A percentile compares a stretch with the other conserved stretches of the same genome.
phyloP scores from a whole-genome alignment of 1,139 yeast genomes.

The Schwanniomyces etchellsii region DNA sequence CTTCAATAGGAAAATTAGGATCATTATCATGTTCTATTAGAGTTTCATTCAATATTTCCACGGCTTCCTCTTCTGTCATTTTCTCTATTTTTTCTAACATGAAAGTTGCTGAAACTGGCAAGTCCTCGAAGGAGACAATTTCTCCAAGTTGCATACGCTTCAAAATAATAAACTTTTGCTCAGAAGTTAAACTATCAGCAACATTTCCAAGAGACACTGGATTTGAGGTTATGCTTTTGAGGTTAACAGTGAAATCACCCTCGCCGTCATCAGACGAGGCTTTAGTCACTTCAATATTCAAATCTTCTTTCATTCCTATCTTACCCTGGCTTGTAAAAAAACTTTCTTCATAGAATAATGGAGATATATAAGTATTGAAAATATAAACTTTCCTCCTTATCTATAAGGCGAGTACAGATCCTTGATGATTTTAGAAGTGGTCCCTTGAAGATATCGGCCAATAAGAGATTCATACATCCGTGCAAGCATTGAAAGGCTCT shows the following conservation, averaged over 20 bases:
- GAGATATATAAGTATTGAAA: no score
- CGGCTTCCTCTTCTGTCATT: constrained; percentile 33
- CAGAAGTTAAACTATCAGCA: constrained; percentile 17
- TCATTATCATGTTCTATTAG: constrained; percentile 40
- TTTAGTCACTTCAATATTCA: background rate
- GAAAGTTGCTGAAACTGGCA: constrained; percentile 28
- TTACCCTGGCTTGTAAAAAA: no score
- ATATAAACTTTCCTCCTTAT: no score
- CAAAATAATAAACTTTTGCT: constrained; percentile 22
- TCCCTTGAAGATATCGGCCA: no score
- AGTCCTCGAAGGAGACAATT: constrained; percentile 20
- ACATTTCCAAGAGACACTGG: constrained; percentile 13
- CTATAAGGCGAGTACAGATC: no score
- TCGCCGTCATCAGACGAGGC: background rate
- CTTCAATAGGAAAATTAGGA: constrained; percentile 41
- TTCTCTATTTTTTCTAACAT: constrained; percentile 33
- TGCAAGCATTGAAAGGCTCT: no score
- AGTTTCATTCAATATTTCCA: constrained; percentile 35
- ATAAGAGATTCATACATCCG: no score
- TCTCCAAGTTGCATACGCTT: constrained; percentile 21
- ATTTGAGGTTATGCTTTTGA: background rate
- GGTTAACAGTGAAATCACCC: background rate
- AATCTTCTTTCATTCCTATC: background rate
- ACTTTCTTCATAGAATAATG: no score
- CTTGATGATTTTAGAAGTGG: no score